Evolutionary conservation across 108 stramenopile species (phyloP), one percentile per base, ranked within the genome.

Genomic region (Cyclotella kingstonii): DNA sequence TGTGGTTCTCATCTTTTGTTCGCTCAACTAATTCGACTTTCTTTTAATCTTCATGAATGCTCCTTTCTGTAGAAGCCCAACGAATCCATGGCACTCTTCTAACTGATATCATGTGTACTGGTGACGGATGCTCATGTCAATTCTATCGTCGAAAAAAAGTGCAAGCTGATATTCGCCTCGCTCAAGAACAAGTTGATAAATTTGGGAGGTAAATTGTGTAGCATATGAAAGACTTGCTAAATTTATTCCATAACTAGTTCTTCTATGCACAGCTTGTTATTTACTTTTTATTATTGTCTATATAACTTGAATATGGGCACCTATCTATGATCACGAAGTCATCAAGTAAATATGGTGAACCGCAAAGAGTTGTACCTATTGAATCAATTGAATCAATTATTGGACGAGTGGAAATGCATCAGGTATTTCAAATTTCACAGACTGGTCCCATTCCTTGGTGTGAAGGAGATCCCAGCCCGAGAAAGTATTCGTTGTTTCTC

Each of bases 101-200:
- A 68, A 93, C 93, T 48, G 95, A 95, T 54, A 91, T 99, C 60
- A 87, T 99, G 79, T 99, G 98, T 84, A 96, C 97, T 19, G 95
- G 95, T 28, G 94, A 96, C 66, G 98, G 98, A 29, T 99, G 98
- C 56, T 89, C 91, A 34, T 94, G 93, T 44, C 95, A 96, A 35
- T 99, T 99, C 64, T 99, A 99, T 68, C 89, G 96, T 52, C 83
- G 98, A 33, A 98, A 97, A 73, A 99, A 98, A 80, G 97, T 95
- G 5, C 96, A 98, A 73, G 87, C 89, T 33, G 98, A 99, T 57
- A 82, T 99, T 54, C 72, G 83, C 31, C 84, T 92, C 23, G 89
- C 89, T 5, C 94, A 96, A 60, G 87, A 90, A 38, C 81, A 86
- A 29, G 62, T 99, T 42, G 94, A 97, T 51, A 87, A 87, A 59